Evolutionary conservation across 2,329 filamentous ascomycete genomes (phyloP).

Genomic region (Blastomyces percursus): DNA sequence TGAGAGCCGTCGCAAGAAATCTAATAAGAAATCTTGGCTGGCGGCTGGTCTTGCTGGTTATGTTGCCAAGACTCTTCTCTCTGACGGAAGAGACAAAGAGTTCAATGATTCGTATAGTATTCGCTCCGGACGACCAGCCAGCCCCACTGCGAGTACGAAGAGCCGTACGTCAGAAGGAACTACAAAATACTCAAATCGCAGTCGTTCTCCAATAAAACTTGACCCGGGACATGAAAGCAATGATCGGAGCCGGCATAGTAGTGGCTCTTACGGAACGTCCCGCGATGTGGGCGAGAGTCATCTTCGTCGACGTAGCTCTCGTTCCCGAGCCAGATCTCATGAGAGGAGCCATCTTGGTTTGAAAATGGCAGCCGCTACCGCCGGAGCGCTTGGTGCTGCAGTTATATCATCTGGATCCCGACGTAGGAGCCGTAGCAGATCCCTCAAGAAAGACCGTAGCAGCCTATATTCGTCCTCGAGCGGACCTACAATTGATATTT

Average conservation of each 20-base stretch:
- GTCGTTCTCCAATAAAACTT: slow-evolving; percentile 21
- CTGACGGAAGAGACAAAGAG: slow-evolving; percentile 31
- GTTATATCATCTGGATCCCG: slow-evolving; percentile 19
- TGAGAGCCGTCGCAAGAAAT: slow-evolving; percentile 37
- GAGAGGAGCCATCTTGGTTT: slow-evolving; percentile 12
- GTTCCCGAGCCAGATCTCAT: slow-evolving; percentile 12
- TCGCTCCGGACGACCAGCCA: slow-evolving; percentile 39
- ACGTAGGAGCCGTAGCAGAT: slow-evolving; percentile 26
- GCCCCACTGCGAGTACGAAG: slow-evolving; percentile 25
- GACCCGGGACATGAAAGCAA: neutral
- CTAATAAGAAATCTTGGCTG: slow-evolving; percentile 40
- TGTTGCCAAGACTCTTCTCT: slow-evolving; percentile 44
- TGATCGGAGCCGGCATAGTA: slow-evolving; percentile 2
- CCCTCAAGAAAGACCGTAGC: slow-evolving; percentile 22
- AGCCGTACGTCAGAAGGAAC: slow-evolving; percentile 33
- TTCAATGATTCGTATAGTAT: slow-evolving; percentile 52
- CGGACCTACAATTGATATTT: slow-evolving; percentile 56
- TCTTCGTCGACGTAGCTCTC: slow-evolving; percentile 24
- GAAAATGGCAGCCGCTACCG: slow-evolving; percentile 26
- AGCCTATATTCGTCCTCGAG: slow-evolving; percentile 38
- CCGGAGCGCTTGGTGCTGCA: slow-evolving; percentile 27
- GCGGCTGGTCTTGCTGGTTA: slow-evolving; percentile 46
- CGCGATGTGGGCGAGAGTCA: neutral
- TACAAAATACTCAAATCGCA: slow-evolving; percentile 28
- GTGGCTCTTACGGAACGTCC: slow-evolving; percentile 1